phyloP scores from a whole-genome alignment of 768 basidiomycete genomes.

The Dentipellis fragilis region DNA sequence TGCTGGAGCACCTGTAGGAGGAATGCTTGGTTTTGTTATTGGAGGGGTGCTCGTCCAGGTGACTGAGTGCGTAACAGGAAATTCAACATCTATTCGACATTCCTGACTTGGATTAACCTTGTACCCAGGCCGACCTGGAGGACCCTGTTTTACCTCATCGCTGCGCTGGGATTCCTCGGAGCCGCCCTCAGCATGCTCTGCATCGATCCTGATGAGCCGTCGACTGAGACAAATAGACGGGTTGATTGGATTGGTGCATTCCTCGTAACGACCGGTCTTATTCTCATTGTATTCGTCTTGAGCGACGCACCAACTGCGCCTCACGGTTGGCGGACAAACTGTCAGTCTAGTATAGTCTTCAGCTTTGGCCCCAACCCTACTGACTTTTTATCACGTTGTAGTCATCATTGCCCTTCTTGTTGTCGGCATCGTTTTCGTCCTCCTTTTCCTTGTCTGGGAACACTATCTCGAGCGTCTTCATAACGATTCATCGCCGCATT shows the following conservation, averaged over 20 bases:
- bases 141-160: slow-evolving; percentile 48
- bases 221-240: slow-evolving; percentile 24
- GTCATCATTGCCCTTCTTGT: slow-evolving; percentile 69
- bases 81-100: not conserved
- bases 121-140: slow-evolving; percentile 45
- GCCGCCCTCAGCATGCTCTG: slow-evolving; percentile 43
- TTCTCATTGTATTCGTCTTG: slow-evolving; percentile 65
- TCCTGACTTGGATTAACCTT: not conserved
- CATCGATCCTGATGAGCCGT: slow-evolving; percentile 47
- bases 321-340: slow-evolving; percentile 47
- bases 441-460: slow-evolving; percentile 59
- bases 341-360: not conserved
- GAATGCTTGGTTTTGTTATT: slow-evolving; percentile 54
- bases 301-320: slow-evolving; percentile 54
- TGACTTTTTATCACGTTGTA: slow-evolving; percentile 9
- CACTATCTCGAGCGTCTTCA: slow-evolving; percentile 37
- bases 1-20: slow-evolving; percentile 79
- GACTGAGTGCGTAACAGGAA: not conserved
- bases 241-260: slow-evolving; percentile 75
- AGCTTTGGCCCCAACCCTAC: slow-evolving; percentile 15
- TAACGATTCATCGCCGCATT: slow-evolving; percentile 3
- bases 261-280: slow-evolving; percentile 54
- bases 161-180: slow-evolving; percentile 45
- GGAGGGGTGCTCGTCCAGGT: slow-evolving; percentile 56
- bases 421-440: slow-evolving; percentile 45